Evolutionary conservation across 2,329 filamentous ascomycete genomes (phyloP).

Genomic region (Ceratocystis variospora): DNA sequence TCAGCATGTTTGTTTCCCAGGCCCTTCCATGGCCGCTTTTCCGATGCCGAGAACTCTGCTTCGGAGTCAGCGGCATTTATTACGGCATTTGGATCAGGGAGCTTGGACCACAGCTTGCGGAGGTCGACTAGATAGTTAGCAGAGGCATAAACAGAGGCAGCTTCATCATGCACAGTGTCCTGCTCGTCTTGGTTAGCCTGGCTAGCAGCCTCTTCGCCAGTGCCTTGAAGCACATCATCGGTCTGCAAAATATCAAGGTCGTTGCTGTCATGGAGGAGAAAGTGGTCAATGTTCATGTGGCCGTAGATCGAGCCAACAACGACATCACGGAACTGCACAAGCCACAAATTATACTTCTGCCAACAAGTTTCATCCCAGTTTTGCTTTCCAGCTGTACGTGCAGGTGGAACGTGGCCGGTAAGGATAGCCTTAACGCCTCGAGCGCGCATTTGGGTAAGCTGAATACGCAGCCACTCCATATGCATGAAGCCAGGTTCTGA

Average conservation of each 20-base stretch:
- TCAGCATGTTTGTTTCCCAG: slow-evolving; percentile 75
- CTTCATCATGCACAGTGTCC: slow-evolving; percentile 25
- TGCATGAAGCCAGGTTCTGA: slow-evolving; percentile 84
- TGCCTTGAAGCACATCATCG: background rate
- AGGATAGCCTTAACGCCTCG: slow-evolving; percentile 88
- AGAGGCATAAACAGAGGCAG: slow-evolving; percentile 24
- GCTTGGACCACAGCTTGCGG: slow-evolving; percentile 58
- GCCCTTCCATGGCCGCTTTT: slow-evolving; percentile 40
- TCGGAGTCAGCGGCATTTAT: slow-evolving; percentile 17
- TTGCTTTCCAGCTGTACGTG: slow-evolving; percentile 68
- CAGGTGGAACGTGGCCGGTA: slow-evolving; percentile 87
- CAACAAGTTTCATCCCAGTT: slow-evolving; percentile 96
- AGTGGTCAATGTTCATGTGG: slow-evolving; percentile 98
- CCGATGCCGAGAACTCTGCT: slow-evolving; percentile 25
- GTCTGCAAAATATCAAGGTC: slow-evolving; percentile 46
- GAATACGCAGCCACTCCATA: slow-evolving; percentile 87
- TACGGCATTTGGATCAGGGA: slow-evolving; percentile 42
- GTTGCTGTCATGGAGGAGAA: slow-evolving; percentile 75
- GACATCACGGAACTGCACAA: slow-evolving; percentile 81
- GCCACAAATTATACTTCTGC: slow-evolving; percentile 92
- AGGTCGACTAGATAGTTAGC: slow-evolving; percentile 68
- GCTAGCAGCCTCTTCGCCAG: slow-evolving; percentile 55
- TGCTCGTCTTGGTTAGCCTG: slow-evolving; percentile 28
- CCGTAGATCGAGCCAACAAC: slow-evolving; percentile 68
- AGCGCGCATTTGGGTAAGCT: slow-evolving; percentile 68